Evolutionary conservation across 2,329 filamentous ascomycete genomes (phyloP).

Genomic region (Pseudocercospora crystallina): DNA sequence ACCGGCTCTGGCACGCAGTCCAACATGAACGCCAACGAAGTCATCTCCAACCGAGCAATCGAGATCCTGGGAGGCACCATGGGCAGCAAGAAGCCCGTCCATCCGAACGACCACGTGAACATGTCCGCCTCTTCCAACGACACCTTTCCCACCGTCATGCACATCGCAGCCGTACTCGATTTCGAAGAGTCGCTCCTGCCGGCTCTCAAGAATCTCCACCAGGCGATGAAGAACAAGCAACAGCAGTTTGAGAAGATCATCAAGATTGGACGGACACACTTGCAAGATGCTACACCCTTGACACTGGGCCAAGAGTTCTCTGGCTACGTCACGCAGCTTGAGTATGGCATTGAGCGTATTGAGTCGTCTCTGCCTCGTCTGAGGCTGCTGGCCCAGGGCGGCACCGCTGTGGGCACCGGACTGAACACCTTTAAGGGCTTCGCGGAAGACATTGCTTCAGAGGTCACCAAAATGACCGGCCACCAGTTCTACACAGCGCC

Average conservation of each 20-base stretch:
- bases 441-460: constrained; percentile 85
- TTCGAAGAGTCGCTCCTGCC: constrained; percentile 84
- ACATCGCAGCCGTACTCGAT: constrained; percentile 95
- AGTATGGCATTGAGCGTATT: constrained; percentile 84
- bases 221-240: constrained; percentile 83
- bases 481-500: constrained; percentile 92
- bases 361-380: constrained; percentile 80
- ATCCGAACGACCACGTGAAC: constrained; percentile 99
- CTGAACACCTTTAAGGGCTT: constrained; percentile 98
- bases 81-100: constrained; percentile 97
- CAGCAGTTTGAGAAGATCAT: constrained; percentile 91
- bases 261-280: constrained; percentile 97
- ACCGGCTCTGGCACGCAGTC: constrained; percentile 98
- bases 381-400: constrained; percentile 85
- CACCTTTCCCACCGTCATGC: constrained; percentile 99
- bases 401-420: constrained; percentile 93
- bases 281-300: constrained; percentile 94
- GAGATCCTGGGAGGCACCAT: constrained; percentile 92
- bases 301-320: constrained; percentile 97
- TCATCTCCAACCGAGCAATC: constrained; percentile 98
- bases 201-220: constrained; percentile 75
- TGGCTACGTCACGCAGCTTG: constrained; percentile 92
- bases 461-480: constrained; percentile 90
- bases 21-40: constrained; percentile 99
- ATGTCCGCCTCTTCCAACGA: constrained; percentile 98